Percentiles rank a stretch among this genome's conserved stretches.
Evolutionary conservation across 2,329 filamentous ascomycete species (phyloP).

Genomic region (Colletotrichum abscissum): DNA sequence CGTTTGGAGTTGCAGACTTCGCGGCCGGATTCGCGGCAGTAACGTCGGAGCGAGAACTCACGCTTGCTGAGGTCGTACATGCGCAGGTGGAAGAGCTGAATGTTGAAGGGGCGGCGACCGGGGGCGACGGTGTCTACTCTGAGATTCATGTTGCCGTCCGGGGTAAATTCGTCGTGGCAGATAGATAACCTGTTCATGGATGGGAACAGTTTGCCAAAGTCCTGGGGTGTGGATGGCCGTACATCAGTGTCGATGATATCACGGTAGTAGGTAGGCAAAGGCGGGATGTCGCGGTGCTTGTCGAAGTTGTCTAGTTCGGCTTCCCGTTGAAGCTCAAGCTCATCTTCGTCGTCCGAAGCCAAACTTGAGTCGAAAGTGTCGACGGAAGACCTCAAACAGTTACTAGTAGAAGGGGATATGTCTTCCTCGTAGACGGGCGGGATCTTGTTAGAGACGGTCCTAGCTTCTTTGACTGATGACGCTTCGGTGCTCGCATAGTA

Average conservation of each 20-base stretch:
- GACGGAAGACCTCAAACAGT: constrained; percentile 69
- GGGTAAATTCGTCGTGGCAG: constrained; percentile 88
- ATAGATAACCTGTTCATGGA: constrained; percentile 84
- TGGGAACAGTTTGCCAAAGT: constrained; percentile 89
- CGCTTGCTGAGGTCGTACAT: constrained; percentile 91
- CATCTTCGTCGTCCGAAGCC: constrained; percentile 69
- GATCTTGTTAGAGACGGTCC: constrained; percentile 32
- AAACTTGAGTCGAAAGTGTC: constrained; percentile 85
- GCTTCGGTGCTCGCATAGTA: constrained; percentile 53
- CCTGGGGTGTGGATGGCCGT: constrained; percentile 80
- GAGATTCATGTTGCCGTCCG: constrained; percentile 97
- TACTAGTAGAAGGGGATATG: constrained; percentile 53
- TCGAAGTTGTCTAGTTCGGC: constrained; percentile 48
- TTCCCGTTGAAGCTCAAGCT: constrained; percentile 45
- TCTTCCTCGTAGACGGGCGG: constrained; percentile 43
- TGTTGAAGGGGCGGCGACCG: constrained; percentile 73
- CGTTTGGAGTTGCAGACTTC: constrained; percentile 90
- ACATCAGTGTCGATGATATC: constrained; percentile 74
- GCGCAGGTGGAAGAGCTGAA: constrained; percentile 88
- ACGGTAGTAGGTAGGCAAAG: constrained; percentile 68
- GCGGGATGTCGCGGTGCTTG: constrained; percentile 54
- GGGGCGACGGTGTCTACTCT: constrained; percentile 83
- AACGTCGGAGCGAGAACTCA: constrained; percentile 90
- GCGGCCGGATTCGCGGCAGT: constrained; percentile 91
- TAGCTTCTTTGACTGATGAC: constrained; percentile 46